phyloP scores from a whole-genome alignment of 495 filamentous ascomycete species.

The Rhizodiscina lignyota region DNA sequence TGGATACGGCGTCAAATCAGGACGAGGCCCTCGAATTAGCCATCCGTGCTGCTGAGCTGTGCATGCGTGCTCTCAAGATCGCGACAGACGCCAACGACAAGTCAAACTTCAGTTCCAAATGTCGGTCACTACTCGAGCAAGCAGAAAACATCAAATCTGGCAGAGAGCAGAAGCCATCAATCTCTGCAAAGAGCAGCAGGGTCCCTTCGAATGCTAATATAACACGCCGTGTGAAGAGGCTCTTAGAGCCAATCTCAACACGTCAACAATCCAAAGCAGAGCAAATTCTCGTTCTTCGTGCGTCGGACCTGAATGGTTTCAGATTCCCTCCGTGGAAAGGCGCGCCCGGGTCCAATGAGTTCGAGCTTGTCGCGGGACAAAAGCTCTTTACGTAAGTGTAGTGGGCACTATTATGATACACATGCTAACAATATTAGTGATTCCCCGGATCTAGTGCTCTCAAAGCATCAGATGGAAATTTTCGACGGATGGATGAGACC shows the following conservation, averaged over 20 bases:
- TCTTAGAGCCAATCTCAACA: conserved; percentile 31
- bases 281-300: conserved; percentile 58
- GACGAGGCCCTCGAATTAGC: conserved; percentile 55
- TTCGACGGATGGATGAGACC: conserved; percentile 76
- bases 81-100: conserved; percentile 37
- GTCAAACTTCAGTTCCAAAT: conserved; percentile 41
- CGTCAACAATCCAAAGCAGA: conserved; percentile 54
- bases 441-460: conserved; percentile 47
- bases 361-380: conserved; percentile 24
- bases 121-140: conserved; percentile 43
- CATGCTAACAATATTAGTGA: conserved; percentile 36
- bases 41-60: conserved; percentile 57
- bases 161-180: not conserved
- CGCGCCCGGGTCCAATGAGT: conserved; percentile 36
- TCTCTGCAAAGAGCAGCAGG: not conserved
- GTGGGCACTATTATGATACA: not conserved
- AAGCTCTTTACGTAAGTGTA: conserved; percentile 32
- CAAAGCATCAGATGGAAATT: conserved; percentile 47
- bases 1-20: conserved; percentile 37
- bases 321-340: conserved; percentile 68
- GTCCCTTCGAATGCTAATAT: too few relatives aligned
- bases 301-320: conserved; percentile 62
- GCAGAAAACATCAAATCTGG: conserved; percentile 59
- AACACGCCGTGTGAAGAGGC: too few relatives aligned
- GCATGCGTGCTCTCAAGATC: conserved; percentile 53